A percentile compares a stretch with the other conserved stretches of the same genome.
Evolutionary conservation across 257 asterid species (phyloP).

Genomic region (Haberlea rhodopensis): DNA sequence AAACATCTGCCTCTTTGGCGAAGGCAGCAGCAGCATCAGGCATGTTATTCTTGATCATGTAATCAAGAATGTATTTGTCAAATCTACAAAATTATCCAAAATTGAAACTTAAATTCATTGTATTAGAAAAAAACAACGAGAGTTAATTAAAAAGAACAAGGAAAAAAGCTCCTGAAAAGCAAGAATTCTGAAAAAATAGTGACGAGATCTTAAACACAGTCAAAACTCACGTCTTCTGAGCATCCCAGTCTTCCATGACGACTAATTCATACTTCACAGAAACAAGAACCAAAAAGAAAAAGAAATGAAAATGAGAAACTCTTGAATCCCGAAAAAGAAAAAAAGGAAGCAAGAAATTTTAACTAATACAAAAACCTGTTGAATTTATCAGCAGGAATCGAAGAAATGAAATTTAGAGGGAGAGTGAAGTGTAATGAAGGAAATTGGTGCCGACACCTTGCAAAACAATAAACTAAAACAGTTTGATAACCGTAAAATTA

Average conservation of each 20-base stretch:
- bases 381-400: no score
- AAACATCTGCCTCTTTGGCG: constrained; percentile 27
- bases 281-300: neutral
- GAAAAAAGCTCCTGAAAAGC: neutral
- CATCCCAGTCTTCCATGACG: constrained; percentile 15
- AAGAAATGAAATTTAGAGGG: no score
- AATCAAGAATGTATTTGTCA: constrained; percentile 24
- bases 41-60: constrained; percentile 31
- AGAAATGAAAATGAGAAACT: no score
- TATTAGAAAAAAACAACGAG: neutral
- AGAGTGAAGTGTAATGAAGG: no score
- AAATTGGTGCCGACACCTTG: no score
- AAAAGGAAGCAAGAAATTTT: no score
- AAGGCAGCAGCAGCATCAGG: constrained; percentile 29
- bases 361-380: no score
- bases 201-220: neutral
- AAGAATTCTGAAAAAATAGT: neutral
- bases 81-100: constrained; percentile 13
- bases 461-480: no score
- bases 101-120: neutral
- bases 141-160: no score
- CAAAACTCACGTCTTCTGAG: constrained; percentile 25
- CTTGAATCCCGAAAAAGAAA: no score
- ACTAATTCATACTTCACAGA: no score
- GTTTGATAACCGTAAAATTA: no score